A percentile compares a stretch with the other conserved stretches of the same genome.
Evolutionary conservation across 371 early-diverging fungal species (phyloP).

Genomic region (Rhizopus arrhizus): DNA sequence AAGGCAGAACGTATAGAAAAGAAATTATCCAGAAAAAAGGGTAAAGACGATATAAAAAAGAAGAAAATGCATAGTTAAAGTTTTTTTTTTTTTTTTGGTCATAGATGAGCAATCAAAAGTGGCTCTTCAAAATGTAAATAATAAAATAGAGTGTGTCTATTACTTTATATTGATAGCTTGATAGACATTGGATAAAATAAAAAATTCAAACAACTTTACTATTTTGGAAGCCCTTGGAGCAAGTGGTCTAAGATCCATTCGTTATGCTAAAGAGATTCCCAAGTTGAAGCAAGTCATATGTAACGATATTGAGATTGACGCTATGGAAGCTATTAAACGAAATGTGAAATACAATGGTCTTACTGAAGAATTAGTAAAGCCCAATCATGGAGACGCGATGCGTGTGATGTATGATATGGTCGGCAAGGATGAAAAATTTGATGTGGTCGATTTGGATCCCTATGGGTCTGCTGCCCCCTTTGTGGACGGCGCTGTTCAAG

Average conservation of each 20-base stretch:
- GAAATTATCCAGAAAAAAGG: conserved; percentile 43
- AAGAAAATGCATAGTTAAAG: background rate
- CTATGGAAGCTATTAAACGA: conserved; percentile 87
- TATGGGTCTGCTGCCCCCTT: conserved; percentile 98
- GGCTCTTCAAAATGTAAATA: conserved; percentile 31
- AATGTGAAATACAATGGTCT: conserved; percentile 90
- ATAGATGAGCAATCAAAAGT: conserved; percentile 33
- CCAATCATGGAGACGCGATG: conserved; percentile 88
- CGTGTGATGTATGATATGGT: conserved; percentile 83
- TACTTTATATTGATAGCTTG: too few relatives aligned
- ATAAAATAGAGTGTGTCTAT: background rate
- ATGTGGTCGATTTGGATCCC: conserved; percentile 97
- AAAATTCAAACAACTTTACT: conserved; percentile 56
- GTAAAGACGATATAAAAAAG: conserved; percentile 14
- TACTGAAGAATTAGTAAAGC: conserved; percentile 68
- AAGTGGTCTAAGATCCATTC: conserved; percentile 96
- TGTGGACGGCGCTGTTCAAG: conserved; percentile 94
- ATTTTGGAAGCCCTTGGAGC: conserved; percentile 98
- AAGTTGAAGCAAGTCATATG: conserved; percentile 82
- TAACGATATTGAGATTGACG: conserved; percentile 93
- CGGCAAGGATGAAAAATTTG: conserved; percentile 62
- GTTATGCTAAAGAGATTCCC: conserved; percentile 97
- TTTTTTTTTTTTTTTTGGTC: background rate
- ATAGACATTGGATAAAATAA: conserved; percentile 30
- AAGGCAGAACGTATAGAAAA: conserved; percentile 53